Base-by-base conservation (phyloP, 495 filamentous ascomycete species). In the Amniculicola lignicola region DNA sequence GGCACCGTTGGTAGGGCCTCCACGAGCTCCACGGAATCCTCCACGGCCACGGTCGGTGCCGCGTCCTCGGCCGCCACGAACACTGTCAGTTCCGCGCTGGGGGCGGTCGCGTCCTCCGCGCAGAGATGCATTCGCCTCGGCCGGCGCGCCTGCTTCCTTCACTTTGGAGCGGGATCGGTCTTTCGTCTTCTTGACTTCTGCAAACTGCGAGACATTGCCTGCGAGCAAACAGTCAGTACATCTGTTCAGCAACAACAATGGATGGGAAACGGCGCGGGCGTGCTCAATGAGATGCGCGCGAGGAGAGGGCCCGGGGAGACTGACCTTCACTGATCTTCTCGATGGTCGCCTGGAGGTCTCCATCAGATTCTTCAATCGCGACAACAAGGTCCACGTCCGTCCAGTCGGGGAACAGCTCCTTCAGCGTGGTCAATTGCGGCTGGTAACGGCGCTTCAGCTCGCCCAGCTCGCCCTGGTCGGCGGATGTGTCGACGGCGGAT, bases 121-220 rank as follows among this genome's bases (percentile, higher is more conserved):
- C 59, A 79, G 73, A 57, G 75, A 76, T 57, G 77, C 76, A 24
- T 79, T 72, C 14, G 75, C 64, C 29, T 54, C 56, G 28, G 79
- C 71, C 12, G 75, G 64, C 29, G 53, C 58, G 29, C 59, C 49
- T 38, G 78, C 67, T 51, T 93, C 87, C 75, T 95, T 91, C 53
- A 79, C 74, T 78, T 96, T 99, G 45, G 92, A 81, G 58, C 84
- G 85, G 62, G 82, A 78, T 59, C 88, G 78, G 67, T 93, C 88
- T 72, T 90, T 88, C 67, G 84, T 86, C 79, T 95, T 95, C 74
- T 92, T 89, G 66, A 97, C 90, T 72, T 96, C 90, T 56, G 85
- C 88, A 87, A 94, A 99, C 77, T 92, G 90, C 57, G 90, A 83
- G 62, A 95, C 86, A 51, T 84, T 84, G 60, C 92, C 92, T 96